A percentile compares a stretch with the other conserved stretches of the same genome.
These are phyloP conservation scores for Penicillium nucicola DNA, from an alignment of 495 filamentous ascomycete genomes.

Conservation along the genomic window DNA sequence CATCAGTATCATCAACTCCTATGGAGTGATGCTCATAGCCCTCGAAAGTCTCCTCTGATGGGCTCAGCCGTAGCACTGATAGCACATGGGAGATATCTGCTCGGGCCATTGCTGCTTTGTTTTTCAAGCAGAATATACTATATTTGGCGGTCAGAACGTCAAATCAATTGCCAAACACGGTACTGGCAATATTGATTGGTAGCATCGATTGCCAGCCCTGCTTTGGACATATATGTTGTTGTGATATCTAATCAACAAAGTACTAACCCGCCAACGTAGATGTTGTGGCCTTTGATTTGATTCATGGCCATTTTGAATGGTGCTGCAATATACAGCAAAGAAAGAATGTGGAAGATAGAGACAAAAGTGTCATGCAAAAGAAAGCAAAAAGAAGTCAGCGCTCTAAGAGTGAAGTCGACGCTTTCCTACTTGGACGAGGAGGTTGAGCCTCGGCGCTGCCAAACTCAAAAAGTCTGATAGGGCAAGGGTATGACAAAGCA, in stretches of 20 bases:
- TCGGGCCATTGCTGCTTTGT: slow-evolving; percentile 60
- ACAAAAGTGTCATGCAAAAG: not conserved
- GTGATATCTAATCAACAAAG: not conserved
- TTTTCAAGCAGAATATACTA: slow-evolving; percentile 75
- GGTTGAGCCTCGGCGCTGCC: slow-evolving; percentile 18
- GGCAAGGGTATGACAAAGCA: slow-evolving; percentile 15
- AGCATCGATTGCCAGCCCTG: not conserved
- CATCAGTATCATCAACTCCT: slow-evolving; percentile 82
- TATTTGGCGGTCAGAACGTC: slow-evolving; percentile 8
- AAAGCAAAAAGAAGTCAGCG: not conserved
- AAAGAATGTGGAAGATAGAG: not conserved
- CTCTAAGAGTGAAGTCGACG: not conserved
- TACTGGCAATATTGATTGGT: not conserved
- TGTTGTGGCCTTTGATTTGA: slow-evolving; percentile 63
- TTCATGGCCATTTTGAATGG: slow-evolving; percentile 41
- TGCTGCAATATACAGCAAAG: not conserved
- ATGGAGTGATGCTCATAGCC: slow-evolving; percentile 68
- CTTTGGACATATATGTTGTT: no score
- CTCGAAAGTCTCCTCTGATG: slow-evolving; percentile 38
- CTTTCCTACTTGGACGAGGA: slow-evolving; percentile 4
- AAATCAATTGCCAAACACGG: not conserved
- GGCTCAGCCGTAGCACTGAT: slow-evolving; percentile 68
- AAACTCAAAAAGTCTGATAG: slow-evolving; percentile 15
- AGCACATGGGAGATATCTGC: slow-evolving; percentile 86
- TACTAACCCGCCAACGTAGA: slow-evolving; percentile 84